These are phyloP conservation scores for Pseudogymnoascus sp. DNA, from an alignment of 2,329 filamentous ascomycete genomes.

Conservation along the genomic window DNA sequence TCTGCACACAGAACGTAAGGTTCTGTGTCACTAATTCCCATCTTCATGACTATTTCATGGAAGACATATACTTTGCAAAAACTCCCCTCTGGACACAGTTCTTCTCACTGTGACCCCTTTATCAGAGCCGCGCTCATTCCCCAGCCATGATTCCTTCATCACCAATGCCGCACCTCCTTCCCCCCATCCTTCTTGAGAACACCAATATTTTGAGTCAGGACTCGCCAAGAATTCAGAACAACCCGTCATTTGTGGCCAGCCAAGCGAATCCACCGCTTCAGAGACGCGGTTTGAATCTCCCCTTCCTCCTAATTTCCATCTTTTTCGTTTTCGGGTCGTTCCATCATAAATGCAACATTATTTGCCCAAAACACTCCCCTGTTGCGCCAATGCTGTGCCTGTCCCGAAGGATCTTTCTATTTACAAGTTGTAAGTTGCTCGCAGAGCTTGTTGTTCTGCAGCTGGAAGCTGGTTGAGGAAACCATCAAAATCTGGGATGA, in stretches of 20 bases:
- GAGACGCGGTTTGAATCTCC: background rate
- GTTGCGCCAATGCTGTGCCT: slow-evolving; percentile 7
- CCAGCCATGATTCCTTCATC: background rate
- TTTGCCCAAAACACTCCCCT: slow-evolving; percentile 7
- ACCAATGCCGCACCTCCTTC: background rate
- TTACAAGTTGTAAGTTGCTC: slow-evolving; percentile 27
- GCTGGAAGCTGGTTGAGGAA: slow-evolving; percentile 32
- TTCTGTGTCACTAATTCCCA: background rate
- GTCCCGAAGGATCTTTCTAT: slow-evolving; percentile 19
- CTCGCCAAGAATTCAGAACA: background rate
- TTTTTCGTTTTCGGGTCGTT: slow-evolving; percentile 4
- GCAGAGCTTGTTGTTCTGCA: slow-evolving; percentile 17
- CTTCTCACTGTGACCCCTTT: slow-evolving; percentile 3
- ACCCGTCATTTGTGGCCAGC: background rate
- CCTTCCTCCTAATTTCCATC: background rate
- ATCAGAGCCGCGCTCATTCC: background rate
- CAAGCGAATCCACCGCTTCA: slow-evolving; percentile 3
- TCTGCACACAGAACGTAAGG: background rate
- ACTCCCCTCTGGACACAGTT: background rate
- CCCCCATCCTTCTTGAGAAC: background rate
- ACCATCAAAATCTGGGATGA: slow-evolving; percentile 45
- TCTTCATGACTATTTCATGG: background rate
- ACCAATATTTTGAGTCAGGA: background rate
- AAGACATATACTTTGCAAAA: background rate
- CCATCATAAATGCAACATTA: slow-evolving; percentile 8